Conservation (phyloP, 345 rosid genomes). For the Orychophragmus violaceus region DNA sequence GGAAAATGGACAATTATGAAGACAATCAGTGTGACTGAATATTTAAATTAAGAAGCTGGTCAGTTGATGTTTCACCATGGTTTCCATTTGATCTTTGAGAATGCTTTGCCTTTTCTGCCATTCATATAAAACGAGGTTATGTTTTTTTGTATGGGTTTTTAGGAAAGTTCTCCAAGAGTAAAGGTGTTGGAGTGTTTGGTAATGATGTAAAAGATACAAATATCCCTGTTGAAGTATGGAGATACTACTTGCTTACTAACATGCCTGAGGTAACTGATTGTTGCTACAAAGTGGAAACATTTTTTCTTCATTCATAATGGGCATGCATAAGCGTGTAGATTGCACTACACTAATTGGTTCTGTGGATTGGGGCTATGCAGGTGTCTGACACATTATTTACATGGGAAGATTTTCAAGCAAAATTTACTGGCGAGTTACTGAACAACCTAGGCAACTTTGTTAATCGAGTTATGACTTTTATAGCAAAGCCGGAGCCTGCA, state of each 20-base stretch:
- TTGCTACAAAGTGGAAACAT: not conserved
- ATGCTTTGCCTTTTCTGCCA: not conserved
- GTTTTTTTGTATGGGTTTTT: constrained; percentile 23
- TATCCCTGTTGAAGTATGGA: constrained; percentile 95
- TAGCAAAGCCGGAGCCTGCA: constrained; percentile 49
- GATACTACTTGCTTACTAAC: constrained; percentile 89
- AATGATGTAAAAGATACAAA: constrained; percentile 91
- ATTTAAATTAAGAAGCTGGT: constrained; percentile 93
- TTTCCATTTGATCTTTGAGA: not conserved
- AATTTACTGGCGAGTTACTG: constrained; percentile 50
- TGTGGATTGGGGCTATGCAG: constrained; percentile 20
- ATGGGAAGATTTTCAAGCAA: constrained; percentile 69
- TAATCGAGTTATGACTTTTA: constrained; percentile 57
- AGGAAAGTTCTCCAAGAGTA: constrained; percentile 98
- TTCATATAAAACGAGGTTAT: not conserved
- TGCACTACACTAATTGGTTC: constrained; percentile 3
- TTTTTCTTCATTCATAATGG: not conserved
- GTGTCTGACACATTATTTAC: constrained; percentile 58
- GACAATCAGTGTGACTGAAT: constrained; percentile 91
- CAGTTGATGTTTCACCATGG: constrained; percentile 19
- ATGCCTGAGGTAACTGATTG: constrained; percentile 78
- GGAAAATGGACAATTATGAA: constrained; percentile 97
- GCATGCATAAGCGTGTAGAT: not conserved
- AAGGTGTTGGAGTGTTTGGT: constrained; percentile 96
- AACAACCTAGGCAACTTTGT: constrained; percentile 60